Evolutionary conservation across 78 protist species (phyloP).

Genomic region (Mastigamoeba balamuthi): DNA sequence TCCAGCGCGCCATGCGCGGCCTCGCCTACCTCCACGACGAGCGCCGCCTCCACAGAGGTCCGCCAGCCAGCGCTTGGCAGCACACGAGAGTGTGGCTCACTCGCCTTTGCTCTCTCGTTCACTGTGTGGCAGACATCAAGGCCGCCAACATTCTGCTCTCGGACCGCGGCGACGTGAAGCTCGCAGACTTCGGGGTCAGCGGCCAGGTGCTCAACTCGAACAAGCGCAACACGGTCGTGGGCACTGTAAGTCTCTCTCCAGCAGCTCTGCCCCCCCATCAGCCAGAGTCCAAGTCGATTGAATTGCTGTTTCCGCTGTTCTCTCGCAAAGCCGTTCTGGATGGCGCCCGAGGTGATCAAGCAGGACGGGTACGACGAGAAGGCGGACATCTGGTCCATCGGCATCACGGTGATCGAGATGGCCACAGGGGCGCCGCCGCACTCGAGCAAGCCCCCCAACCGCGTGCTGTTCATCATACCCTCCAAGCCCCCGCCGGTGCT

Average conservation of each 20-base stretch:
- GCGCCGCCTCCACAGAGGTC: too few relatives aligned
- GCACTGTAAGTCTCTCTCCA: too few relatives aligned
- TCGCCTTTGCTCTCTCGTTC: too few relatives aligned
- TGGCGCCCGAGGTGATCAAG: conserved; percentile 69
- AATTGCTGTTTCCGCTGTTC: too few relatives aligned
- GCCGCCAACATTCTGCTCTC: conserved; percentile 77
- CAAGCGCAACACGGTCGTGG: conserved; percentile 50
- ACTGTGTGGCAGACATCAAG: too few relatives aligned
- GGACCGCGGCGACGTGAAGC: conserved; percentile 51
- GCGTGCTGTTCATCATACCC: conserved; percentile 65
- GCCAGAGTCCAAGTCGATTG: too few relatives aligned
- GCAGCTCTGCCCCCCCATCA: too few relatives aligned
- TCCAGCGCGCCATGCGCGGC: too few relatives aligned
- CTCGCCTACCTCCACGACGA: too few relatives aligned
- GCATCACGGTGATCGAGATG: conserved; percentile 62
- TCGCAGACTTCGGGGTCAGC: conserved; percentile 90
- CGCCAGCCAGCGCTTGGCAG: too few relatives aligned
- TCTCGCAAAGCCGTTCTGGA: too few relatives aligned
- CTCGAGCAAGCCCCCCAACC: conserved; percentile 38
- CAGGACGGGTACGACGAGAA: conserved; percentile 38
- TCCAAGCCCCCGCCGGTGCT: conserved; percentile 51
- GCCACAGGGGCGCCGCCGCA: conserved; percentile 57
- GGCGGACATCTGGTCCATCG: conserved; percentile 61
- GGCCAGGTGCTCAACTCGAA: conserved; percentile 57
- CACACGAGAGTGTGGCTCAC: too few relatives aligned